Evolutionary conservation across 1,139 yeast species (phyloP), one percentile per base, ranked within the genome.

Genomic region (Wickerhamiella infanticola): DNA sequence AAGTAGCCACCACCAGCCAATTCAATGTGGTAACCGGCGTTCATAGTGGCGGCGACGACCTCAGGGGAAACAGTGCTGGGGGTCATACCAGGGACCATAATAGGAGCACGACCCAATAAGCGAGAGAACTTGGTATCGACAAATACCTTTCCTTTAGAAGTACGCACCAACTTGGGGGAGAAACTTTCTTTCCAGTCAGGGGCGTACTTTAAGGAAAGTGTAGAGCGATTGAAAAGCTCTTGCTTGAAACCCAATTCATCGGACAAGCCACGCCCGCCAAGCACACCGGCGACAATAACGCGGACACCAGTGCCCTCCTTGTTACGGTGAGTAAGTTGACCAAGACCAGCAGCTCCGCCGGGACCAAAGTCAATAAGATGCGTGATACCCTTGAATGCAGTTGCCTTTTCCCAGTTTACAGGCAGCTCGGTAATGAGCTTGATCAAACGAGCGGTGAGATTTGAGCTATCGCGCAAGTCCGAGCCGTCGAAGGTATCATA

Each of bases 1-100:
- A 90, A 90, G 68, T 90, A 90, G 62, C 97, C 99, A 72, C 99
- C 99, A 65, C 98, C 98, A 45, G 94, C 98, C 59, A 90, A 73
- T 70, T 90, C 99, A 61, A 90, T 85, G 62, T 86, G 95, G 70
- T 88, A 90, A 51, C 99, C 99, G 47, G 97, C 86, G 62, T 88
- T 88, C 61, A 86, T 74, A 36, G 96, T 79, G 38, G 95, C 94
- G 52, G 94, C 80, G 48, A 90, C 90, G 61, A 90, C 86, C 51
- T 84, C 90, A 43, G 98, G 90, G 56, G 85, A 81, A 48, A 88
- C 95, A 27, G 98, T 90, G 43, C 94, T 79, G 60, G 99, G 99
- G 39, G 98, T 90, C 99, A 90, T 90, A 70, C 98, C 99, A 43
- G 98, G 95, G 56, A 90, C 93, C 81, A 93, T 81, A 55, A 90